These are phyloP conservation scores for Garcia nutans DNA, from an alignment of 345 rosid species.

Conservation along the genomic window DNA sequence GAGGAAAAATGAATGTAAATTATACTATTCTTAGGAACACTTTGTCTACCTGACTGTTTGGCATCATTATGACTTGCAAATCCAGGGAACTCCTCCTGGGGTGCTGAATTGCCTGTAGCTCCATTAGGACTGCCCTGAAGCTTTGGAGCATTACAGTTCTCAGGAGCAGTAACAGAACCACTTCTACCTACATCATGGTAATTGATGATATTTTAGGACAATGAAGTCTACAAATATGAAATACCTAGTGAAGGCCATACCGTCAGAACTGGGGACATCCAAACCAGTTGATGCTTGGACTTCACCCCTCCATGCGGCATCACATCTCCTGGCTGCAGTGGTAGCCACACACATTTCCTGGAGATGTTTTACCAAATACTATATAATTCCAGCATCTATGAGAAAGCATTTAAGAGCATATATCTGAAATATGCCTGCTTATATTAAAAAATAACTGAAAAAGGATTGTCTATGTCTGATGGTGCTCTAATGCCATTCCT, in stretches of 20 bases:
- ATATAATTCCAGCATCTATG: slow-evolving; percentile 22
- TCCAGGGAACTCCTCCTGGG: slow-evolving; percentile 66
- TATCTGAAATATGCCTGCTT: neutral
- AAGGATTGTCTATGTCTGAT: neutral
- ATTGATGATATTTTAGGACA: slow-evolving; percentile 10
- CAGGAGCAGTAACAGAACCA: slow-evolving; percentile 36
- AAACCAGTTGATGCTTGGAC: slow-evolving; percentile 47
- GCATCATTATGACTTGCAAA: slow-evolving; percentile 60
- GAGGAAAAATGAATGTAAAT: slow-evolving; percentile 14
- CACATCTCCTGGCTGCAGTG: slow-evolving; percentile 36
- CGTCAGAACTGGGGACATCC: slow-evolving; percentile 29
- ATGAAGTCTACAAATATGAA: slow-evolving; percentile 11
- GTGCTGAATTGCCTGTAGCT: slow-evolving; percentile 41
- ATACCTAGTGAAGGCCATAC: slow-evolving; percentile 19
- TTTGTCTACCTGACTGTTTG: slow-evolving; percentile 54
- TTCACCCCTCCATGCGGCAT: slow-evolving; percentile 44
- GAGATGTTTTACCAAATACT: slow-evolving; percentile 24
- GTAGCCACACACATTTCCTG: slow-evolving; percentile 53
- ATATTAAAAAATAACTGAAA: neutral
- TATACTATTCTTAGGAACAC: neutral
- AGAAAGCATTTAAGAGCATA: slow-evolving; percentile 9
- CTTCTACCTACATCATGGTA: slow-evolving; percentile 42
- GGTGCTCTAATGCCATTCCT: neutral
- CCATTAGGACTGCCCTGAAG: slow-evolving; percentile 36
- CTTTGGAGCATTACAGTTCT: slow-evolving; percentile 35